Evolutionary conservation across 352 stramenopile species (phyloP).

Genomic region (Phytophthora megakarya): DNA sequence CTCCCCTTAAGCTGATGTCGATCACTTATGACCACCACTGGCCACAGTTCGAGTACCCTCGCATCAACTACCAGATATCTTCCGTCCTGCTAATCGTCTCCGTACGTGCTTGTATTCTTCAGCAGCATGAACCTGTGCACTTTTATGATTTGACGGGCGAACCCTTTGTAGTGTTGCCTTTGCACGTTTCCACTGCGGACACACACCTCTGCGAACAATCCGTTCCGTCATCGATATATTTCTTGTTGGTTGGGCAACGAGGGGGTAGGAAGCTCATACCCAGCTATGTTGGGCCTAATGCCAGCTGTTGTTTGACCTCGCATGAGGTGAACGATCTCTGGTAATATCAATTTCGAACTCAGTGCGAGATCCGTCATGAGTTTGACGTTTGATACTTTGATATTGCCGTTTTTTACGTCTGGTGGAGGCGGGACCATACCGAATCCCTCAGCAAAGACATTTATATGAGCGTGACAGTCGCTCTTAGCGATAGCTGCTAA

Average conservation of each 20-base stretch:
- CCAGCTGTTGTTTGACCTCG: not conserved
- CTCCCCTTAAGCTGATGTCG: not conserved
- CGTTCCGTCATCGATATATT: not conserved
- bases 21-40: not conserved
- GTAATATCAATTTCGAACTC: not conserved
- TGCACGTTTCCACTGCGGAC: not conserved
- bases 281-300: not conserved
- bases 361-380: too few relatives aligned
- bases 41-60: not conserved
- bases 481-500: too few relatives aligned
- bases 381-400: too few relatives aligned
- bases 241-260: too few relatives aligned
- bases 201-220: not conserved
- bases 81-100: not conserved
- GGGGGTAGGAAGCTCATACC: not conserved
- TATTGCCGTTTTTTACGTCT: too few relatives aligned
- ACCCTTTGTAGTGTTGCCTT: not conserved
- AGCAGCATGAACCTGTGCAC: not conserved
- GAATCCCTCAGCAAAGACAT: too few relatives aligned
- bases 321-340: not conserved
- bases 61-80: constrained; percentile 1
- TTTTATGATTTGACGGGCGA: not conserved
- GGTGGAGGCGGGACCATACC: too few relatives aligned
- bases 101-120: not conserved
- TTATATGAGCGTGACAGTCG: too few relatives aligned